These are phyloP conservation scores for Chromera velia DNA, from an alignment of 73 alveolate genomes.

Conservation along the genomic window DNA sequence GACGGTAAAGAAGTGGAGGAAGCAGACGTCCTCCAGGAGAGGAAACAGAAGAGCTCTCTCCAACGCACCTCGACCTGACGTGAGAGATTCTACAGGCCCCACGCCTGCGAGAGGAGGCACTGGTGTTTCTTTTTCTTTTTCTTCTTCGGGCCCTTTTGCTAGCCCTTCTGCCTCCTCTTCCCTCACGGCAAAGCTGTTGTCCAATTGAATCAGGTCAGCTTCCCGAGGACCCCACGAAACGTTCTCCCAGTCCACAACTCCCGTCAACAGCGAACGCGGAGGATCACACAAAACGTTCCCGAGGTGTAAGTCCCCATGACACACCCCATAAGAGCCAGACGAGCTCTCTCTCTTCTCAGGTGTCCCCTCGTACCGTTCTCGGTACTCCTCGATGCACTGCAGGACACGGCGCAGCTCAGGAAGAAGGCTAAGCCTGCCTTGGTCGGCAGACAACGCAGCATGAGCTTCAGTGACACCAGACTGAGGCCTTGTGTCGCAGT, in stretches of 20 bases:
- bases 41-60: neutral
- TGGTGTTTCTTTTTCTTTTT: too few species aligned
- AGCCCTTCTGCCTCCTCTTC: too few species aligned
- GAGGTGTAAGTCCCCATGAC: neutral
- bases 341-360: neutral
- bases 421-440: neutral
- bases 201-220: neutral
- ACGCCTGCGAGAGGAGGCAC: too few species aligned
- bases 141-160: too few species aligned
- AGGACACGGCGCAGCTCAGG: neutral
- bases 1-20: slow-evolving; percentile 2
- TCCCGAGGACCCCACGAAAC: slow-evolving; percentile 5
- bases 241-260: neutral
- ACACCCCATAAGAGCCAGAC: neutral
- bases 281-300: slow-evolving; percentile 4
- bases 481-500: too few species aligned
- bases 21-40: neutral
- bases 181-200: neutral
- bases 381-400: neutral
- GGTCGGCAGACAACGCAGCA: slow-evolving; percentile 1
- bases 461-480: too few species aligned
- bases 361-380: neutral
- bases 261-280: neutral
- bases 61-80: too few species aligned
- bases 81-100: too few species aligned